Evolutionary conservation across 2,329 filamentous ascomycete genomes (phyloP).

Genomic region (Stagonosporopsis chrysanthemi): DNA sequence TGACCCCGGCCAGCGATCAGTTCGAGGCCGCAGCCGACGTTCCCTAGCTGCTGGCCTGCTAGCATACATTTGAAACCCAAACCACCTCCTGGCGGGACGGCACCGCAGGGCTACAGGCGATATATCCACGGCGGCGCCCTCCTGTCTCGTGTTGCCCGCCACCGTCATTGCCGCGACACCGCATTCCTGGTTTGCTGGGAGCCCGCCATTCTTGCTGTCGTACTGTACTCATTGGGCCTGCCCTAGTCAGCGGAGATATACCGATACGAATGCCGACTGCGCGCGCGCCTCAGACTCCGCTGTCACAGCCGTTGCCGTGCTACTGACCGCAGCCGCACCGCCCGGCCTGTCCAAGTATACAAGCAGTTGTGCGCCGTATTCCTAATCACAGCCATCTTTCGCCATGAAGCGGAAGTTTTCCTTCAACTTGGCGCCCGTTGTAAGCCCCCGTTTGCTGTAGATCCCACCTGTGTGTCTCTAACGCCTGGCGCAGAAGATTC

Average conservation of each 20-base stretch:
- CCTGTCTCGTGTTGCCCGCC: conserved; percentile 10
- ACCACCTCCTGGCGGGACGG: conserved; percentile 20
- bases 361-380: conserved; percentile 1
- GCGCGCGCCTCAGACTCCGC: conserved; percentile 9
- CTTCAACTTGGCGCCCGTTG: conserved; percentile 53
- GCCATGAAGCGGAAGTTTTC: conserved; percentile 55
- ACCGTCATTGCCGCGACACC: conserved; percentile 13
- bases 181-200: not conserved
- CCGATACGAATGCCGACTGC: conserved; percentile 17
- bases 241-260: not conserved
- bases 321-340: conserved; percentile 7
- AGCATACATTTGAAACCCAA: conserved; percentile 21
- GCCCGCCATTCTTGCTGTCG: conserved; percentile 7
- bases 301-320: conserved; percentile 12
- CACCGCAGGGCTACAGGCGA: conserved; percentile 5
- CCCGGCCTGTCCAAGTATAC: not conserved
- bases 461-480: conserved; percentile 1
- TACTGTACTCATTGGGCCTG: not conserved
- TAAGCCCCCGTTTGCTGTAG: conserved; percentile 31
- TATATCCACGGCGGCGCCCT: conserved; percentile 20
- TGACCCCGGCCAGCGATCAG: conserved; percentile 6
- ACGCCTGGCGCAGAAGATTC: conserved; percentile 40
- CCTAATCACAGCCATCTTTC: conserved; percentile 4
- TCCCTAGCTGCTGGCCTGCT: conserved; percentile 6
- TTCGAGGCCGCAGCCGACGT: conserved; percentile 11